These are phyloP conservation scores for Candida chilensis DNA, from an alignment of 805 yeast genomes.

Conservation along the genomic window DNA sequence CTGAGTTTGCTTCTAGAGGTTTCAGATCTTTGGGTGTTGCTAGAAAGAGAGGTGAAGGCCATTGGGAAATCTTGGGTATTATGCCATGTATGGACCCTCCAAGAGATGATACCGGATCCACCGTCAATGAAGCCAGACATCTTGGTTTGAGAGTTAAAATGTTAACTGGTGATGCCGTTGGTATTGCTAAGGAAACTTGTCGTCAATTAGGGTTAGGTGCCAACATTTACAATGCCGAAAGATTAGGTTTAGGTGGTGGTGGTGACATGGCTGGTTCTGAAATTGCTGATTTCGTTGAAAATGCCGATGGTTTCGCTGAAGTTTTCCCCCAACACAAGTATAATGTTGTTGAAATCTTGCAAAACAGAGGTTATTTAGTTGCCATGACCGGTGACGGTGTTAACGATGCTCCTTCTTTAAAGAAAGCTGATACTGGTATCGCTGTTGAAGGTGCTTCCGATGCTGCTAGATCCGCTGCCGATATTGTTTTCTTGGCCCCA, in stretches of 20 bases:
- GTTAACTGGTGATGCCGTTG: slow-evolving; percentile 99
- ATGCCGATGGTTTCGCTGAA: slow-evolving; percentile 90
- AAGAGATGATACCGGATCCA: slow-evolving; percentile 95
- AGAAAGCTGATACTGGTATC: slow-evolving; percentile 82
- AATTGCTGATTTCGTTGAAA: slow-evolving; percentile 62
- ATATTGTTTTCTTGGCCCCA: slow-evolving; percentile 78
- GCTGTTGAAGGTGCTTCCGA: slow-evolving; percentile 80
- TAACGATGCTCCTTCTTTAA: slow-evolving; percentile 59
- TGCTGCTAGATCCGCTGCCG: slow-evolving; percentile 96
- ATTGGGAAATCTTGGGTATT: slow-evolving; percentile 96
- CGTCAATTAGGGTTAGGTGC: slow-evolving; percentile 96
- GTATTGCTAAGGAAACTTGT: slow-evolving; percentile 97
- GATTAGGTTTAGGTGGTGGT: slow-evolving; percentile 74
- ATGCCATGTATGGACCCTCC: slow-evolving; percentile 99
- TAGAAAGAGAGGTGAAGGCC: slow-evolving; percentile 96
- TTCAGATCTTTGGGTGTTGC: slow-evolving; percentile 98
- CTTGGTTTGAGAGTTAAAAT: slow-evolving; percentile 94
- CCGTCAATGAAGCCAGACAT: slow-evolving; percentile 83
- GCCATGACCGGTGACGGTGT: slow-evolving; percentile 71
- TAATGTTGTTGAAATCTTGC: slow-evolving; percentile 57
- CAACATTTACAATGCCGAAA: slow-evolving; percentile 93
- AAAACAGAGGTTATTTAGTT: slow-evolving; percentile 55
- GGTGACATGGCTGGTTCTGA: slow-evolving; percentile 60
- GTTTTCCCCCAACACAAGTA: slow-evolving; percentile 64
- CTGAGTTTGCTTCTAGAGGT: slow-evolving; percentile 97